A percentile compares a stretch with the other conserved stretches of the same genome.
Conservation (phyloP, 1,284 basidiomycete genomes). For the Leccinum brunneo-olivaceum region DNA sequence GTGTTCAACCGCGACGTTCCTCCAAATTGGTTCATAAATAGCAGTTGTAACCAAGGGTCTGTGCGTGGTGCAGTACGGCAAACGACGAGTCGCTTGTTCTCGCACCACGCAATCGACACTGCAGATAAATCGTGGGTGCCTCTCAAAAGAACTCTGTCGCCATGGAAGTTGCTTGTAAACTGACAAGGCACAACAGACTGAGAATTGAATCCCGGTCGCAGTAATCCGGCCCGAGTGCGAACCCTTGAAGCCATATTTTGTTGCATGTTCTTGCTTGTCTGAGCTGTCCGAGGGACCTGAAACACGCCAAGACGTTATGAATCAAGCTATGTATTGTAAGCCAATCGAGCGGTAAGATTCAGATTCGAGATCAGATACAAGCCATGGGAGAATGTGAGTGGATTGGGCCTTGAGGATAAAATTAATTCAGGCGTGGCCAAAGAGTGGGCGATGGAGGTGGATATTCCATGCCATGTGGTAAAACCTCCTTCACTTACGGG, state of each 20-base stretch:
- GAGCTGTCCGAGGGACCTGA: too few species aligned
- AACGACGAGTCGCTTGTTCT: background rate
- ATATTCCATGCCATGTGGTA: background rate
- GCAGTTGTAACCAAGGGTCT: background rate
- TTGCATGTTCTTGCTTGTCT: background rate
- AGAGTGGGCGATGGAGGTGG: background rate
- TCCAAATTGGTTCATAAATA: slow-evolving; percentile 1
- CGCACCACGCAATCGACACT: too few species aligned
- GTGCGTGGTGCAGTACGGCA: slow-evolving; percentile 1
- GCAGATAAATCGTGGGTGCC: background rate
- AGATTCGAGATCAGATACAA: background rate
- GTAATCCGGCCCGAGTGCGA: background rate
- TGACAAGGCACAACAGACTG: too few species aligned
- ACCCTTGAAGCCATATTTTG: background rate
- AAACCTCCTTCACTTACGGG: background rate
- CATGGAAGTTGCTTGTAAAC: too few species aligned
- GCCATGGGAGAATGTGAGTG: background rate
- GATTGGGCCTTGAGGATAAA: background rate
- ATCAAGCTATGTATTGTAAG: background rate
- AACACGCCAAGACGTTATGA: background rate
- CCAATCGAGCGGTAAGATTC: background rate
- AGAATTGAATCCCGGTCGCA: too few species aligned
- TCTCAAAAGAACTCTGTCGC: too few species aligned
- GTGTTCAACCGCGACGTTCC: slow-evolving; percentile 4
- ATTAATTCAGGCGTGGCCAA: background rate